Percentiles rank a stretch among this genome's conserved stretches.
Evolutionary conservation across 352 stramenopile genomes (phyloP).

Genomic region (Globisporangium canariense): DNA sequence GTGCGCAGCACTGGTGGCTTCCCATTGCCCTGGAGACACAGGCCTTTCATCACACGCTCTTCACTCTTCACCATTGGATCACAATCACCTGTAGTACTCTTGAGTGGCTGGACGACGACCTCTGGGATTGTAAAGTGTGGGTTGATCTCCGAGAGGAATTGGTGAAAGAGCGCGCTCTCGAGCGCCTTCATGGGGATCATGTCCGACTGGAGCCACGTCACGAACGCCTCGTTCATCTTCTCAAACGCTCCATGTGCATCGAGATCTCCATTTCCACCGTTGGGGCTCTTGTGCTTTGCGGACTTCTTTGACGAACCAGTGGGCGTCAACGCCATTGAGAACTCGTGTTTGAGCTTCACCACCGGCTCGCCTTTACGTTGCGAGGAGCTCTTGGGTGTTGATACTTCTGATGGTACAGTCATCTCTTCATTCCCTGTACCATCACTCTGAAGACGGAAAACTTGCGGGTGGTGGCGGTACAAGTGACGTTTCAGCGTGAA

Average conservation of each 20-base stretch:
- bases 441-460: conserved; percentile 29
- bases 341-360: conserved; percentile 20
- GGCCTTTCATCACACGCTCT: conserved; percentile 36
- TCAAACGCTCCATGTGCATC: background rate
- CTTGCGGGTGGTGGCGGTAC: conserved; percentile 38
- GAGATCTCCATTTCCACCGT: background rate
- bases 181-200: conserved; percentile 43
- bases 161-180: conserved; percentile 31
- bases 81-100: conserved; percentile 9
- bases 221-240: conserved; percentile 33
- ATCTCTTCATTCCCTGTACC: background rate
- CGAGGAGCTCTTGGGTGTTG: background rate
- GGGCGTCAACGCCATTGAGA: background rate
- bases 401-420: background rate
- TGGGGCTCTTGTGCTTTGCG: conserved; percentile 1
- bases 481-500: conserved; percentile 53
- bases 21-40: conserved; percentile 44
- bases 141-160: conserved; percentile 39
- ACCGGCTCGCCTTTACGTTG: background rate
- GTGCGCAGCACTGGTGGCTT: conserved; percentile 25
- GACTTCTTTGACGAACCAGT: background rate
- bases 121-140: conserved; percentile 35
- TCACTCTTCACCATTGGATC: background rate
- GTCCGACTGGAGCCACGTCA: conserved; percentile 39
- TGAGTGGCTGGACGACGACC: conserved; percentile 27